A percentile compares a stretch with the other conserved stretches of the same genome.
Conservation (phyloP, 306 rosid genomes). For the Ammopiptanthus mongolicus region DNA sequence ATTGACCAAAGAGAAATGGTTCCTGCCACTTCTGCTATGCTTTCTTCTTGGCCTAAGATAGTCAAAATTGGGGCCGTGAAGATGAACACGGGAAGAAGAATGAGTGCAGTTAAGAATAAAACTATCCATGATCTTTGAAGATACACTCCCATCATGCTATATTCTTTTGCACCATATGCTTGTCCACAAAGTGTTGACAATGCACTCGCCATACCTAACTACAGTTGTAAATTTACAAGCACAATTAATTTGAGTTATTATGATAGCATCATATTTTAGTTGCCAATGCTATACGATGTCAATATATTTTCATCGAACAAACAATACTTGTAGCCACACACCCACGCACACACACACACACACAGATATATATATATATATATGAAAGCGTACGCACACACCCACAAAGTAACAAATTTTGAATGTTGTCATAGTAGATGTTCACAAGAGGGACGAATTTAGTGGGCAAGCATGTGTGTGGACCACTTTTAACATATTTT, state of each 20-base stretch:
- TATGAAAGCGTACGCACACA: too few species aligned
- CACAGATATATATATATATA: too few species aligned
- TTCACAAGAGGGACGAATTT: too few species aligned
- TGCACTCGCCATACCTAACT: conserved; percentile 51
- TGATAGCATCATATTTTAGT: neutral
- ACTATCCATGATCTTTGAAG: conserved; percentile 53
- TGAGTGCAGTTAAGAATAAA: conserved; percentile 4
- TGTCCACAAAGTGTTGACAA: conserved; percentile 54
- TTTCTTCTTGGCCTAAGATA: conserved; percentile 22
- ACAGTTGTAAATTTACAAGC: neutral
- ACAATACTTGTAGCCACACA: too few species aligned
- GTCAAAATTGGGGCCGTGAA: conserved; percentile 36
- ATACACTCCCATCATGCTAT: conserved; percentile 46
- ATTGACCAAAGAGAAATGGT: conserved; percentile 30
- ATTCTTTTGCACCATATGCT: conserved; percentile 49
- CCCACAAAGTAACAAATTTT: too few species aligned
- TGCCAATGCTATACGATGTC: neutral
- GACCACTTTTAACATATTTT: too few species aligned
- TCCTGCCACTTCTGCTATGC: conserved; percentile 28
- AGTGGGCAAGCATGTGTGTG: too few species aligned
- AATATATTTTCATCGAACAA: neutral
- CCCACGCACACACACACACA: too few species aligned
- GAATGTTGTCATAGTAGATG: too few species aligned
- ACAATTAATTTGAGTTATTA: neutral
- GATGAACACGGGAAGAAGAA: conserved; percentile 35